Evolutionary conservation across 2,329 filamentous ascomycete species (phyloP).

Genomic region (Trichoderma koningii): DNA sequence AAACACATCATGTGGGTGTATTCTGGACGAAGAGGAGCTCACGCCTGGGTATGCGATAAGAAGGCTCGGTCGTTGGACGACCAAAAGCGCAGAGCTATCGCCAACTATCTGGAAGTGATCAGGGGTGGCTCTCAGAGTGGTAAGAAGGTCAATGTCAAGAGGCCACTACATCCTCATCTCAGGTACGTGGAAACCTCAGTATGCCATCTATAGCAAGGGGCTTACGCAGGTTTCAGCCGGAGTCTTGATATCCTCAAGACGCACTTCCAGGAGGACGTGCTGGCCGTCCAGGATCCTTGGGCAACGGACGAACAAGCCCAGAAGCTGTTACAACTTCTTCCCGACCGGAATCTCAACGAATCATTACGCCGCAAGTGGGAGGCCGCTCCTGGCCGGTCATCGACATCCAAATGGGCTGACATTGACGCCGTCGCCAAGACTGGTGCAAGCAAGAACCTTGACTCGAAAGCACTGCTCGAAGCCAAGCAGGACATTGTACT

Average conservation of each 20-base stretch:
- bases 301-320: slow-evolving; percentile 67
- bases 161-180: slow-evolving; percentile 88
- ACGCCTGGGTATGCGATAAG: slow-evolving; percentile 97
- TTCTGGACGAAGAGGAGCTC: slow-evolving; percentile 90
- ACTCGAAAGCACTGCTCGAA: slow-evolving; percentile 72
- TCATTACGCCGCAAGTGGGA: slow-evolving; percentile 90
- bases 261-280: slow-evolving; percentile 81
- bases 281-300: slow-evolving; percentile 87
- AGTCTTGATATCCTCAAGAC: slow-evolving; percentile 82
- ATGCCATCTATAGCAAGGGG: background rate
- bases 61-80: slow-evolving; percentile 84
- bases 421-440: slow-evolving; percentile 84
- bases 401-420: slow-evolving; percentile 86
- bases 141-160: slow-evolving; percentile 80
- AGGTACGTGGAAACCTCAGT: slow-evolving; percentile 48
- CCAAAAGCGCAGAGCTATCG: slow-evolving; percentile 78
- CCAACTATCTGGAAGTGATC: slow-evolving; percentile 87
- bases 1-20: slow-evolving; percentile 98
- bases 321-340: slow-evolving; percentile 79
- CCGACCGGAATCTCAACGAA: slow-evolving; percentile 74
- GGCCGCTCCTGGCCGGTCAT: slow-evolving; percentile 74
- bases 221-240: slow-evolving; percentile 54
- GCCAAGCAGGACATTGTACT: slow-evolving; percentile 95
- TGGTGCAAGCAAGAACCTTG: slow-evolving; percentile 70
- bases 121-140: slow-evolving; percentile 81